phyloP scores from a whole-genome alignment of 208 protist genomes.

The Crithidia sp. region DNA sequence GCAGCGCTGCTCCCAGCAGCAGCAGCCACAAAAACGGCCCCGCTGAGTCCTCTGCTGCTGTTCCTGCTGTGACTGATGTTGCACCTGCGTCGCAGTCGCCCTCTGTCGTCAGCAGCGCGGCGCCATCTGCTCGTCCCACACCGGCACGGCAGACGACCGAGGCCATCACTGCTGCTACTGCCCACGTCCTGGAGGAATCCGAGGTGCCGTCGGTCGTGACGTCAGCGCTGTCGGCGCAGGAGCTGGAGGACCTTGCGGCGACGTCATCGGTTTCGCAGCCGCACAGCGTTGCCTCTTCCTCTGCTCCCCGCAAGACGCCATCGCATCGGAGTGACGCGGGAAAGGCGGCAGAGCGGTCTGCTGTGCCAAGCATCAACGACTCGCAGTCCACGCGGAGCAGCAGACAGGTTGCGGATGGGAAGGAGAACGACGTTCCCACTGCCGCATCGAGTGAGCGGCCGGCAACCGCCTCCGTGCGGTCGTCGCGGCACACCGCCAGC shows the following conservation, averaged over 20 bases:
- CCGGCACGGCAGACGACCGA: neutral
- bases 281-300: neutral
- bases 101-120: neutral
- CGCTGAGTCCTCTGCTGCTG: too few relatives aligned
- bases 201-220: neutral
- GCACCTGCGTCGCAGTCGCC: neutral
- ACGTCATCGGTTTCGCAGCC: slow-evolving; percentile 8
- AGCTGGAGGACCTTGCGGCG: neutral
- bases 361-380: neutral
- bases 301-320: neutral
- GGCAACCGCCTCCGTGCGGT: too few relatives aligned
- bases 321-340: neutral
- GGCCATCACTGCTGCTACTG: neutral
- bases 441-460: too few relatives aligned
- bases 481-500: too few relatives aligned
- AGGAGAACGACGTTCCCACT: too few relatives aligned
- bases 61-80: too few relatives aligned
- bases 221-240: neutral
- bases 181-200: neutral
- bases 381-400: neutral
- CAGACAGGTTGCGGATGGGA: too few relatives aligned
- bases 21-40: neutral
- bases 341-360: neutral
- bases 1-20: neutral
- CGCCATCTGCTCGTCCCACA: neutral